phyloP scores from a whole-genome alignment of 345 rosid species.

The Aurinia saxatilis region DNA sequence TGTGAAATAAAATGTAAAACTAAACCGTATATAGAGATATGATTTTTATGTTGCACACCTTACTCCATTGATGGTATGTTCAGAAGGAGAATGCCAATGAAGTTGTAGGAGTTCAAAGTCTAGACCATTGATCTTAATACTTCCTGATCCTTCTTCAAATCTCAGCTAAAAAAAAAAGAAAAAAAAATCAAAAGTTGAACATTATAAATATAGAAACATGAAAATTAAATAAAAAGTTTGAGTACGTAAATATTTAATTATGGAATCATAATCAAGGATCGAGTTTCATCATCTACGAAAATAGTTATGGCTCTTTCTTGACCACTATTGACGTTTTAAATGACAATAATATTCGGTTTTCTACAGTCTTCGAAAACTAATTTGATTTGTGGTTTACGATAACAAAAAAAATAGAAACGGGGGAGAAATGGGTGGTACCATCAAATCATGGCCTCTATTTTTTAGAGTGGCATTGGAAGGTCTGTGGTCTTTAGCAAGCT shows the following conservation, averaged over 20 bases:
- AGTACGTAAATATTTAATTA: no score
- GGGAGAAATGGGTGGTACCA: constrained; percentile 38
- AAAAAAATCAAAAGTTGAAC: background rate
- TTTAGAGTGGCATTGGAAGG: constrained; percentile 49
- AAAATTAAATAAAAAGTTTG: background rate
- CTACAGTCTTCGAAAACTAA: no score
- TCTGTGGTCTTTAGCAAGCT: constrained; percentile 44
- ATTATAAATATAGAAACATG: background rate
- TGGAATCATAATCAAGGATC: no score
- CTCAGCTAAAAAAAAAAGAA: constrained; percentile 9
- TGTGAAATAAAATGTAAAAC: no score
- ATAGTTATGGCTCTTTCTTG: no score
- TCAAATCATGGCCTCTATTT: constrained; percentile 87
- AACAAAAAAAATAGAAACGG: no score
- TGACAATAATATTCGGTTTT: background rate
- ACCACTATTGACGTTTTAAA: background rate
- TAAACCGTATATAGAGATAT: no score
- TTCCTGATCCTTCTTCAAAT: constrained; percentile 46
- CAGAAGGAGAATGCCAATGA: constrained; percentile 89
- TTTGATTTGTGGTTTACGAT: no score
- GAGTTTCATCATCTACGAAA: no score
- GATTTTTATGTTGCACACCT: constrained; percentile 29
- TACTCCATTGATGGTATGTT: constrained; percentile 61
- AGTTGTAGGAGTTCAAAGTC: constrained; percentile 48
- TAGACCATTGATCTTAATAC: constrained; percentile 35